Conservation (phyloP, 306 rosid genomes). For the Acacia confusa region DNA sequence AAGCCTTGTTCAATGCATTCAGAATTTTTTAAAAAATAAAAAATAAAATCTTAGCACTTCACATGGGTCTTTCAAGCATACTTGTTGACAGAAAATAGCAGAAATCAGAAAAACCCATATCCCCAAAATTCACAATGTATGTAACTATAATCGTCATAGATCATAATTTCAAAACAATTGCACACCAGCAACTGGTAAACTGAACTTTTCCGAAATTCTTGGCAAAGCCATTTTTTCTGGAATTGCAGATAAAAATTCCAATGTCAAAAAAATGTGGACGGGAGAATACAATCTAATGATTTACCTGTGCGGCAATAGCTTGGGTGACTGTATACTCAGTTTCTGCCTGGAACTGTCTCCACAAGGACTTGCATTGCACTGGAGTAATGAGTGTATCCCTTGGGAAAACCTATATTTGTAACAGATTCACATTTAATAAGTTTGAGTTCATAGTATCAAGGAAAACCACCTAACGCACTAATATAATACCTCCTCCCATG, state of each 20-base stretch:
- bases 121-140: neutral
- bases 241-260: slow-evolving; percentile 5
- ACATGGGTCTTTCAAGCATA: neutral
- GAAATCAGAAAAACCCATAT: neutral
- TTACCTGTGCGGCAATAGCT: slow-evolving; percentile 89
- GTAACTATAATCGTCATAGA: neutral
- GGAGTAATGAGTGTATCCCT: slow-evolving; percentile 69
- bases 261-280: neutral
- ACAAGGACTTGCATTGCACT: slow-evolving; percentile 82
- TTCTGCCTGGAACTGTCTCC: slow-evolving; percentile 87
- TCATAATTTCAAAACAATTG: neutral
- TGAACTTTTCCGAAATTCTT: neutral
- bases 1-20: neutral
- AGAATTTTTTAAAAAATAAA: neutral
- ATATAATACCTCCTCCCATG: slow-evolving; percentile 84
- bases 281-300: slow-evolving; percentile 11
- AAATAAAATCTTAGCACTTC: neutral
- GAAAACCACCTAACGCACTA: slow-evolving; percentile 30
- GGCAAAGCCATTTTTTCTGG: slow-evolving; percentile 3
- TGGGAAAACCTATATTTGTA: slow-evolving; percentile 58
- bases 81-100: neutral
- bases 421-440: slow-evolving; percentile 14
- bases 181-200: slow-evolving; percentile 1
- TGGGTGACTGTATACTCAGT: slow-evolving; percentile 78
- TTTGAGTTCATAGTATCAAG: slow-evolving; percentile 21